phyloP scores from a whole-genome alignment of 2,329 filamentous ascomycete species.

The Colletotrichum agaves region DNA sequence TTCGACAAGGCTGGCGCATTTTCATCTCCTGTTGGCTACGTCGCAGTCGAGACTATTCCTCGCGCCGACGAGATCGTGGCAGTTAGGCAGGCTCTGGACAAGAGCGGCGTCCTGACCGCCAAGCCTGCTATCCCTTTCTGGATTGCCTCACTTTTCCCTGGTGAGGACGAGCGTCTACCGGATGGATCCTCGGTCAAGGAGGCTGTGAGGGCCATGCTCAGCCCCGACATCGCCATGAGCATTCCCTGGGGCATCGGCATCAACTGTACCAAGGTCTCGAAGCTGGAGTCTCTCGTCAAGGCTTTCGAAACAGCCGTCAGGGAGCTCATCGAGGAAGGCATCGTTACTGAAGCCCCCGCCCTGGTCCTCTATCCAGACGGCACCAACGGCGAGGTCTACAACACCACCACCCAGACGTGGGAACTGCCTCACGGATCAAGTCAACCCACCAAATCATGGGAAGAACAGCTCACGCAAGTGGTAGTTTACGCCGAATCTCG shows the following conservation, averaged over 20 bases:
- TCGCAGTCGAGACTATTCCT: slow-evolving; percentile 75
- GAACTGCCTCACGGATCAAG: slow-evolving; percentile 50
- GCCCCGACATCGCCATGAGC: slow-evolving; percentile 38
- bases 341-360: slow-evolving; percentile 56
- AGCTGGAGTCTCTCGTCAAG: slow-evolving; percentile 65
- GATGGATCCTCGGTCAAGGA: slow-evolving; percentile 60
- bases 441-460: slow-evolving; percentile 53
- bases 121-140: slow-evolving; percentile 59
- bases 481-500: slow-evolving; percentile 50
- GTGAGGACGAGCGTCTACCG: slow-evolving; percentile 62
- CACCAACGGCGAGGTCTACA: slow-evolving; percentile 74
- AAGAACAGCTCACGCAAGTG: slow-evolving; percentile 54
- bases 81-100: slow-evolving; percentile 57
- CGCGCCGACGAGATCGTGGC: slow-evolving; percentile 70
- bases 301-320: slow-evolving; percentile 63
- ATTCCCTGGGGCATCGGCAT: slow-evolving; percentile 72
- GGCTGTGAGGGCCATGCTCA: slow-evolving; percentile 52
- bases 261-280: slow-evolving; percentile 75
- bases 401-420: slow-evolving; percentile 72
- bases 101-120: slow-evolving; percentile 43
- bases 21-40: slow-evolving; percentile 57
- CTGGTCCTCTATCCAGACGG: slow-evolving; percentile 76
- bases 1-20: slow-evolving; percentile 56
- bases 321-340: slow-evolving; percentile 48
- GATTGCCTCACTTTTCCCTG: slow-evolving; percentile 72